Percentiles rank a stretch among this genome's conserved stretches.
Conservation (phyloP, 306 rosid genomes). For the Prunus dulcis region DNA sequence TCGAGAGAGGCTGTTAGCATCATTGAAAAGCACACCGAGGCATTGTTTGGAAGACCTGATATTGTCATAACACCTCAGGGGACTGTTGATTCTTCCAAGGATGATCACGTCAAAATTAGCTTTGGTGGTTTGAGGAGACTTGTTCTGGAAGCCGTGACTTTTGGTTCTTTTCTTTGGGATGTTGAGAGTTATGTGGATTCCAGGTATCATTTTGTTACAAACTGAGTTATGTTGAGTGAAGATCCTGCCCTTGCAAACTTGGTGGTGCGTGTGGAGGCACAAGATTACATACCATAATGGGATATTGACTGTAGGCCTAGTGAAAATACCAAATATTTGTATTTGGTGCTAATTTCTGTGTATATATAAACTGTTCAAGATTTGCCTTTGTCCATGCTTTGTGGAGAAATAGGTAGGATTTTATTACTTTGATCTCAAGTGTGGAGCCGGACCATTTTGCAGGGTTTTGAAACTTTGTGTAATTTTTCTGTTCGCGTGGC, state of each 20-base stretch:
- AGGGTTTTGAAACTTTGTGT: background rate
- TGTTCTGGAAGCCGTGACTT: slow-evolving; percentile 84
- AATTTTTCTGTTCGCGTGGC: background rate
- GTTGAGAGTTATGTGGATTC: slow-evolving; percentile 88
- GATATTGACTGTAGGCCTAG: slow-evolving; percentile 23
- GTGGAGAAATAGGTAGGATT: background rate
- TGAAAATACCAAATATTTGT: slow-evolving; percentile 3
- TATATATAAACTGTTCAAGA: slow-evolving; percentile 19
- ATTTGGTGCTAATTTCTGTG: slow-evolving; percentile 25
- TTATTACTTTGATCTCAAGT: too few relatives aligned
- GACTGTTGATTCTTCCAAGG: slow-evolving; percentile 60
- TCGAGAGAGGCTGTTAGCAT: slow-evolving; percentile 83
- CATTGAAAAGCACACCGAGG: slow-evolving; percentile 90
- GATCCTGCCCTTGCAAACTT: slow-evolving; percentile 16
- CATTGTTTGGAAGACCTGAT: slow-evolving; percentile 84
- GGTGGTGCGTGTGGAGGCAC: slow-evolving; percentile 7
- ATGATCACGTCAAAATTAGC: slow-evolving; percentile 70
- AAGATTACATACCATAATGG: slow-evolving; percentile 8
- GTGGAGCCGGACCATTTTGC: background rate
- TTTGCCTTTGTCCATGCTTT: background rate
- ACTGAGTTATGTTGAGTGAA: slow-evolving; percentile 29
- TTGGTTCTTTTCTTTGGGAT: slow-evolving; percentile 94
- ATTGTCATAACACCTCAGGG: slow-evolving; percentile 62
- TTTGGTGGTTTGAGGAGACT: slow-evolving; percentile 79
- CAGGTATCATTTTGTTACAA: slow-evolving; percentile 80